Base-by-base conservation (phyloP, 768 basidiomycete genomes). In the Porphyrellus cyaneotinctus region DNA sequence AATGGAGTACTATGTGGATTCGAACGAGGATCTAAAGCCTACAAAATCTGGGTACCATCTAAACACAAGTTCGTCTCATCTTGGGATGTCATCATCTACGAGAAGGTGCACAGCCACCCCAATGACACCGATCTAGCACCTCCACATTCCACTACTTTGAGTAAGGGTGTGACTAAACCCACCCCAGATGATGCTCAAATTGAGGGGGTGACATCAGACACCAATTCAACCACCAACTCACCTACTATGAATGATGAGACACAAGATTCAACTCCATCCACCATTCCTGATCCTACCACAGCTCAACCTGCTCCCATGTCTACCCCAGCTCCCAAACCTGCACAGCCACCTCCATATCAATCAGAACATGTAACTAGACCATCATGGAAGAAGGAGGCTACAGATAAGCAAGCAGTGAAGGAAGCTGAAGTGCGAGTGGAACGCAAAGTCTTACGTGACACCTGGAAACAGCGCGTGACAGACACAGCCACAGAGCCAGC, bases 31-130 rank as follows among this genome's bases (percentile, higher is more conserved):
- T n/a, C n/a, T n/a, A n/a, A n/a, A n/a, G 57, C 51, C 0, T 60
- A 58, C 36, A 43, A 51, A 11, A 38, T 60, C 3, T 43, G 57
- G 28, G 17, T 50, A 0, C 36, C 31, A 1, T 38, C 17, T 0
- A 58, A 44, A n/a, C 50, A 39, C 2, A 49, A 47, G 15, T 59
- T 59, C 18, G 28, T 54, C 17, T 24, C 15, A 4, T 57, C 47
- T 0, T 3, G 18, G 7, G 43, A 53, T 4, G 20, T 57, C 28
- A 51, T 62, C 4, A 22, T 49, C 12, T 49, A 49, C 7, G 30
- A 49, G 20, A 38, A 49, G 10, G 20, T 39, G 2, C 15, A 15
- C 26, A 41, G 30, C 47, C 47, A 38, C 22, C n/a, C n/a, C n/a
- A n/a, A n/a, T n/a, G 13, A 9, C 32, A 3, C 14, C 2, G 22